Percentiles rank a stretch among this genome's conserved stretches.
Conservation (phyloP, 2,329 filamentous ascomycete species). For the Xylaria sp. region DNA sequence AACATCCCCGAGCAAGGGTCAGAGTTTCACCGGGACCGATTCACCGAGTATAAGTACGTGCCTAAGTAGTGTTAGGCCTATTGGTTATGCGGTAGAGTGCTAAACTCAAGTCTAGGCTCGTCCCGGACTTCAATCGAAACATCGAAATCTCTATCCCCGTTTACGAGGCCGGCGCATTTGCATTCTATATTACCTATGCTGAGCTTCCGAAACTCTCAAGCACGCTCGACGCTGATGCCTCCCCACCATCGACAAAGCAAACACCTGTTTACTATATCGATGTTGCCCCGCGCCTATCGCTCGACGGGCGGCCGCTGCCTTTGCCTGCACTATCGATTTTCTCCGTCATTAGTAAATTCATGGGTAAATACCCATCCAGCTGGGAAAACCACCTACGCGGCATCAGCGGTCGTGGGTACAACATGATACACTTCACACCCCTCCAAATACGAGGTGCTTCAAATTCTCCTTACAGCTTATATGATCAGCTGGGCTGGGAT, state of each 20-base stretch:
- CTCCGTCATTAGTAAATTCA: slow-evolving; percentile 96
- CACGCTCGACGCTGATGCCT: slow-evolving; percentile 59
- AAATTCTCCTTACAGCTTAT: slow-evolving; percentile 97
- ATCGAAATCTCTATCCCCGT: slow-evolving; percentile 92
- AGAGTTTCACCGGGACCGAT: slow-evolving; percentile 80
- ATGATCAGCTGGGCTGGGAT: slow-evolving; percentile 91
- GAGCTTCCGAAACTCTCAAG: slow-evolving; percentile 83
- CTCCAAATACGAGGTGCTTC: slow-evolving; percentile 88
- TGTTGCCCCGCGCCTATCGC: slow-evolving; percentile 82
- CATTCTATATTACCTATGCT: slow-evolving; percentile 93
- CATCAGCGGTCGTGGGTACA: slow-evolving; percentile 92
- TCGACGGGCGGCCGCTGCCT: slow-evolving; percentile 80
- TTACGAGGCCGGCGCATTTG: slow-evolving; percentile 84
- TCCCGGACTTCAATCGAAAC: slow-evolving; percentile 91
- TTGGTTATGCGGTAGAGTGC: slow-evolving; percentile 9
- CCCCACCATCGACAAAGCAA: slow-evolving; percentile 66
- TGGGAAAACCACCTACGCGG: slow-evolving; percentile 91
- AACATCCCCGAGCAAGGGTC: slow-evolving; percentile 86
- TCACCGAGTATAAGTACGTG: slow-evolving; percentile 87
- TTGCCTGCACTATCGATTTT: slow-evolving; percentile 90
- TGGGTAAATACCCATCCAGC: slow-evolving; percentile 89
- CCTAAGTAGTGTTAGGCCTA: not conserved
- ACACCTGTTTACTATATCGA: slow-evolving; percentile 92
- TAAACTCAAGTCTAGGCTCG: slow-evolving; percentile 67
- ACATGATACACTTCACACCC: slow-evolving; percentile 99